Conservation (phyloP, 352 stramenopile species). For the Pythium monospermum region DNA sequence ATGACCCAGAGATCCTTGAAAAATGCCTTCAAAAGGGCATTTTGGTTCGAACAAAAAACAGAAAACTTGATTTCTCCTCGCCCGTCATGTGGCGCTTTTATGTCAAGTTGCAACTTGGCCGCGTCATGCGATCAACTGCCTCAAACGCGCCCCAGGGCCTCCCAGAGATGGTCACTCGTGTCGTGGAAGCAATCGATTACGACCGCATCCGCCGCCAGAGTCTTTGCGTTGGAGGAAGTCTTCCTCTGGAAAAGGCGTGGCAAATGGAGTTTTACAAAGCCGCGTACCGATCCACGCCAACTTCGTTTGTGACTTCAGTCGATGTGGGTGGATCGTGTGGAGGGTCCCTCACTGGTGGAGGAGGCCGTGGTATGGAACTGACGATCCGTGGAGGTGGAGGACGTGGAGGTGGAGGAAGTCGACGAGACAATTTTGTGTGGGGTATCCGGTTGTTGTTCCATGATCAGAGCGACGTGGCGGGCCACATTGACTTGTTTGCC, state of each 20-base stretch:
- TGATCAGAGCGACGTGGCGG: constrained; percentile 8
- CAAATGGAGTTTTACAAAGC: constrained; percentile 25
- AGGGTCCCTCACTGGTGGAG: too few relatives aligned
- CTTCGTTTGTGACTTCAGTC: constrained; percentile 8
- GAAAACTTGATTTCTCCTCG: constrained; percentile 14
- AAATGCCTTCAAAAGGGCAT: constrained; percentile 15
- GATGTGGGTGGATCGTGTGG: constrained; percentile 13
- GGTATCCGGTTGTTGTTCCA: too few relatives aligned
- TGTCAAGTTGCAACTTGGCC: constrained; percentile 12
- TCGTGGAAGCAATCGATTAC: constrained; percentile 12
- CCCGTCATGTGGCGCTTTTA: constrained; percentile 18
- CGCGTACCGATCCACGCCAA: constrained; percentile 15
- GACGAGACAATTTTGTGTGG: too few relatives aligned
- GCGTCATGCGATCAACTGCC: constrained; percentile 1
- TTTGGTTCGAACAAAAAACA: constrained; percentile 3
- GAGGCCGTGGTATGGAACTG: constrained; percentile 18
- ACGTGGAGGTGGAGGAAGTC: background rate
- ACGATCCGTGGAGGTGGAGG: constrained; percentile 9
- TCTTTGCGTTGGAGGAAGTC: constrained; percentile 2
- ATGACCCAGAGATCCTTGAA: constrained; percentile 8
- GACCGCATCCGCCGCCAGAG: constrained; percentile 8
- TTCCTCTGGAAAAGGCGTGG: constrained; percentile 13
- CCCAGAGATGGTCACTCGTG: constrained; percentile 12
- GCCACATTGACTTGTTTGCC: constrained; percentile 15
- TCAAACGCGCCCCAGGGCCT: constrained; percentile 8